phyloP scores from a whole-genome alignment of 805 yeast genomes.

The Spathaspora sp. region DNA sequence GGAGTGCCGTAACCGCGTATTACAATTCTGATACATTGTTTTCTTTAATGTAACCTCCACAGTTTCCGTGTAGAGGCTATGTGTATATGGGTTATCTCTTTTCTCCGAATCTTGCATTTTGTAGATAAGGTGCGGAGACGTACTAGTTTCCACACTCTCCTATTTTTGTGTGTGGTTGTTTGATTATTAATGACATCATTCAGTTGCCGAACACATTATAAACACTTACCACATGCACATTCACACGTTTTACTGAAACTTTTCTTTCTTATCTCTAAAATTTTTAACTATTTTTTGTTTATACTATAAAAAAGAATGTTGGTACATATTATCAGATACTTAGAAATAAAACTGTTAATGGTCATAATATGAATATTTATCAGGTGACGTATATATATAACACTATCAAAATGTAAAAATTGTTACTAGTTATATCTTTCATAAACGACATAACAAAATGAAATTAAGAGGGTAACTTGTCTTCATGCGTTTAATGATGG shows the following conservation, averaged over 20 bases:
- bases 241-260: background rate
- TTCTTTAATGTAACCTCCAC: background rate
- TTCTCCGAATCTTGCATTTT: background rate
- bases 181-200: background rate
- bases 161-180: background rate
- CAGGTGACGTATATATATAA: background rate
- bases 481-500: constrained; percentile 43
- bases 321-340: background rate
- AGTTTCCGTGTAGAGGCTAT: background rate
- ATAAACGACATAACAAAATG: background rate
- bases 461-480: background rate
- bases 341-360: background rate
- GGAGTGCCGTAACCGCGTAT: background rate
- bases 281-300: background rate
- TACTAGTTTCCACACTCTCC: background rate
- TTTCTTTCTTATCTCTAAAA: background rate
- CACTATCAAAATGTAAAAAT: background rate
- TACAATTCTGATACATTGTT: background rate
- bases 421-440: background rate
- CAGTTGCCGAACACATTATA: background rate
- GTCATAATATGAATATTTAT: background rate
- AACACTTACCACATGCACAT: background rate
- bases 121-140: background rate
- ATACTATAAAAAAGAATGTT: background rate
- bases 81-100: background rate